A percentile compares a stretch with the other conserved stretches of the same genome.
phyloP scores from a whole-genome alignment of 2,329 filamentous ascomycete species.

The Botrytis porri region DNA sequence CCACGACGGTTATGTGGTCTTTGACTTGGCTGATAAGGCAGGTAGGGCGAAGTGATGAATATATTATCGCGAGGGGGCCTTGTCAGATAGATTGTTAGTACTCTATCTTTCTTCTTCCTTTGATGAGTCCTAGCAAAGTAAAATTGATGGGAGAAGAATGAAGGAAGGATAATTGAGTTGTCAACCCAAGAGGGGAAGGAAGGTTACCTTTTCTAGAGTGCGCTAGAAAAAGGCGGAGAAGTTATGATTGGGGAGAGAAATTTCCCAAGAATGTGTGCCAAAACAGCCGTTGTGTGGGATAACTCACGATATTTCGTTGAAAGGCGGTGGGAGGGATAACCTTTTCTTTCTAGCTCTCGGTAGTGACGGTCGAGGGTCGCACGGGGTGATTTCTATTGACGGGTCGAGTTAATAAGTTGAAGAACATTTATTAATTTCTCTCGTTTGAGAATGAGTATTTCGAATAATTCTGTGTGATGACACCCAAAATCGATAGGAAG shows the following conservation, averaged over 20 bases:
- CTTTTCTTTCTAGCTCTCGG: conserved; percentile 27
- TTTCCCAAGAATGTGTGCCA: conserved; percentile 12
- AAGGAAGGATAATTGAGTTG: conserved; percentile 13
- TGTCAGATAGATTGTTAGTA: conserved; percentile 9
- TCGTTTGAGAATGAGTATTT: not conserved
- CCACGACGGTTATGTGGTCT: conserved; percentile 13
- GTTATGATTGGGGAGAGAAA: conserved; percentile 11
- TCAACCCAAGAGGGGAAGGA: conserved; percentile 20
- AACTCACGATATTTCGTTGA: conserved; percentile 30
- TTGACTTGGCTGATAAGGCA: not conserved
- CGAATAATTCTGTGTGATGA: not conserved
- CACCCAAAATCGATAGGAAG: not conserved
- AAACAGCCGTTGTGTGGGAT: conserved; percentile 26
- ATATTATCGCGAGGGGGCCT: conserved; percentile 16
- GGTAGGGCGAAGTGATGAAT: conserved; percentile 13
- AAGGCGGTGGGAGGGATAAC: conserved; percentile 21
- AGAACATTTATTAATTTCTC: conserved; percentile 8
- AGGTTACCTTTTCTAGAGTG: conserved; percentile 24
- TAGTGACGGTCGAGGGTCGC: conserved; percentile 26
- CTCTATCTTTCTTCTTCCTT: not conserved
- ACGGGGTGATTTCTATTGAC: not conserved
- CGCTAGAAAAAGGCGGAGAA: conserved; percentile 24
- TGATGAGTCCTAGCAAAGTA: conserved; percentile 6
- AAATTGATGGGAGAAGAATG: not conserved
- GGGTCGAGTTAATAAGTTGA: not conserved